phyloP scores from a whole-genome alignment of 345 rosid genomes.

The Cardamine occulta region DNA sequence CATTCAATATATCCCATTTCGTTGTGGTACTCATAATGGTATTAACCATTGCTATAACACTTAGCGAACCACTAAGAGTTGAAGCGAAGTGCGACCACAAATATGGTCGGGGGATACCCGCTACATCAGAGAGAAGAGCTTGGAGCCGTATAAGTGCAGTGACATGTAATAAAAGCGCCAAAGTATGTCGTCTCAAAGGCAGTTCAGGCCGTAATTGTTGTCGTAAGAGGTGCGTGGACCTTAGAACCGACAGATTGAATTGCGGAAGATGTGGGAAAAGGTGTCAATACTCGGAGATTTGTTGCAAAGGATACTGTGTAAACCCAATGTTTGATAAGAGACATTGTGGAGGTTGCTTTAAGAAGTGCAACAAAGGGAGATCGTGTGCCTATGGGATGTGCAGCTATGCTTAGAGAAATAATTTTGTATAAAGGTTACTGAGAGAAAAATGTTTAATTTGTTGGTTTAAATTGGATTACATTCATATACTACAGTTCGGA shows the following conservation, averaged over 20 bases:
- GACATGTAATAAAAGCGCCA: slow-evolving; percentile 57
- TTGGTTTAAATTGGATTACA: slow-evolving; percentile 33
- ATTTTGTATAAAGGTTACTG: slow-evolving; percentile 5
- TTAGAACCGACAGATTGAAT: slow-evolving; percentile 46
- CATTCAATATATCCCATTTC: slow-evolving; percentile 40
- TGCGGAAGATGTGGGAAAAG: slow-evolving; percentile 65
- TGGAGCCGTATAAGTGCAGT: slow-evolving; percentile 28
- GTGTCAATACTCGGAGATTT: slow-evolving; percentile 55
- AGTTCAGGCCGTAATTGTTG: slow-evolving; percentile 66
- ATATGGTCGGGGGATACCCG: slow-evolving; percentile 15
- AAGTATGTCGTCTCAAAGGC: slow-evolving; percentile 53
- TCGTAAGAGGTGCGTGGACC: slow-evolving; percentile 58
- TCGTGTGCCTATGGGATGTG: slow-evolving; percentile 62
- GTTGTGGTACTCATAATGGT: slow-evolving; percentile 33
- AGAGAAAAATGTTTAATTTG: slow-evolving; percentile 1
- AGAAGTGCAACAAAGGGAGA: slow-evolving; percentile 58
- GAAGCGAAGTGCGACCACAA: slow-evolving; percentile 20
- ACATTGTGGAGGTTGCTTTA: slow-evolving; percentile 69
- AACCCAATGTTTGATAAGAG: slow-evolving; percentile 55
- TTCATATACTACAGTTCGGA: slow-evolving; percentile 13
- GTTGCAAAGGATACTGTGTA: slow-evolving; percentile 66
- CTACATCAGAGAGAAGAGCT: slow-evolving; percentile 15
- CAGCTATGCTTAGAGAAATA: slow-evolving; percentile 49
- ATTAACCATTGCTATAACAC: slow-evolving; percentile 37
- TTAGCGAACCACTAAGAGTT: slow-evolving; percentile 30